These are phyloP conservation scores for Xerocomus amazonicus DNA, from an alignment of 1,284 basidiomycete species.

Conservation along the genomic window DNA sequence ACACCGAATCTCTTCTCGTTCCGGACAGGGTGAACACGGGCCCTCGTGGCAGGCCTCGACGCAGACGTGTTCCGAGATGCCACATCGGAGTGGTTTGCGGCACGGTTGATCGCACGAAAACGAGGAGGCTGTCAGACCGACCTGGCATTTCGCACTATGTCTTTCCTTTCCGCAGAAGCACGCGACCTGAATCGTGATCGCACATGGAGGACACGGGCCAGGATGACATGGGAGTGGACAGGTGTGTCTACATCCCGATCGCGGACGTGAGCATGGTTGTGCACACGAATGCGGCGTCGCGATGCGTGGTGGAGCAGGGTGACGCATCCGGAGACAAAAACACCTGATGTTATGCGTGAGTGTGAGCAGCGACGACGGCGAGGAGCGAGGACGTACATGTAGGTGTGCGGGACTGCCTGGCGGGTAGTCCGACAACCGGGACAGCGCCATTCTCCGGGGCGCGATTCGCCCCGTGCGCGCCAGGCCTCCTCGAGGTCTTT, in stretches of 20 bases:
- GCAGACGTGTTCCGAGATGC: slow-evolving; percentile 60
- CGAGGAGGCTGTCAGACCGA: slow-evolving; percentile 25
- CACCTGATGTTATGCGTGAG: slow-evolving; percentile 48
- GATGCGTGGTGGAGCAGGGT: slow-evolving; percentile 65
- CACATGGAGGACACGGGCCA: slow-evolving; percentile 77
- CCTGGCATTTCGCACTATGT: slow-evolving; percentile 64
- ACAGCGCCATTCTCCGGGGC: slow-evolving; percentile 78
- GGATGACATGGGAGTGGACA: slow-evolving; percentile 73
- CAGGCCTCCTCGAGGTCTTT: slow-evolving; percentile 75
- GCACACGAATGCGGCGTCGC: slow-evolving; percentile 86
- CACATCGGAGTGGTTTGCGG: slow-evolving; percentile 55
- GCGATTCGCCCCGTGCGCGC: slow-evolving; percentile 65
- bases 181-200: slow-evolving; percentile 45
- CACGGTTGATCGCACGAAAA: slow-evolving; percentile 63
- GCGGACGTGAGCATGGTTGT: slow-evolving; percentile 66
- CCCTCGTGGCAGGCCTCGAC: slow-evolving; percentile 68
- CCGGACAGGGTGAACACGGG: slow-evolving; percentile 60
- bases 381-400: slow-evolving; percentile 47
- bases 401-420: slow-evolving; percentile 59
- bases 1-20: slow-evolving; percentile 56
- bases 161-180: slow-evolving; percentile 68
- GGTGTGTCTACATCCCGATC: slow-evolving; percentile 64
- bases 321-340: slow-evolving; percentile 75
- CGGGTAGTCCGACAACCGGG: slow-evolving; percentile 84
- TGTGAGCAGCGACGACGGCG: background rate